Base-by-base conservation (phyloP, 2,329 filamentous ascomycete species). In the Camillea tinctor region DNA sequence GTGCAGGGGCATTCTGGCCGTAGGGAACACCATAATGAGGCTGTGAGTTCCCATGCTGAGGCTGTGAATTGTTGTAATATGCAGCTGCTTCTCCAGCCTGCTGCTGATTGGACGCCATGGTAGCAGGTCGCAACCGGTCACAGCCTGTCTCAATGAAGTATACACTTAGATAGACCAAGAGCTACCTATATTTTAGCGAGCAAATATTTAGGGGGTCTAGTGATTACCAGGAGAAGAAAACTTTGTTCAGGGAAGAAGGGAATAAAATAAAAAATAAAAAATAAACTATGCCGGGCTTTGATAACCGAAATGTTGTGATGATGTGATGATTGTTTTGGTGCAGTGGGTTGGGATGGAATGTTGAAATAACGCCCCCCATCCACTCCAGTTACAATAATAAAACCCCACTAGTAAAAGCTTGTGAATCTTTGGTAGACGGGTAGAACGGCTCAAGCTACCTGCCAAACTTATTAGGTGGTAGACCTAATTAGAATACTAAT, bases 11-110 rank as follows among this genome's bases (percentile, higher is more conserved):
- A n/a, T 2, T 44, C 6, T 44, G 36, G 36, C 17, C 36, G 11
- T 44, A 44, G 36, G 36, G 15, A 44, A 44, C 36, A 15, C 36
- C 36, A 44, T 44, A 44, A 3, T 6, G 36, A 55, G 64, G 61
- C 11, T 63, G 64, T n/a, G n/a, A n/a, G n/a, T n/a, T n/a, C n/a
- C 36, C 36, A 44, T 44, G n/a, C 6, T 6, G 36, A 55, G 64
- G 61, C 11, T 63, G 64, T 21, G 60, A 22, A 21, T 50, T 54
- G 40, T 67, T 66, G 59, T 66, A 71, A 51, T 71, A 71, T 40
- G 61, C 55, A 49, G 60, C 60, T 24, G 66, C 68, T 54, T 68
- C 66, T 58, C 69, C 68, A 48, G 50, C 36, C n/a, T 57, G 57
- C 49, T 60, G 65, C 40, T 60, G 65, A 50, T 63, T 56, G 30